Evolutionary conservation across 805 yeast genomes (phyloP), one percentile per base, ranked within the genome.

Genomic region (Teunomyces lycoperdinae): DNA sequence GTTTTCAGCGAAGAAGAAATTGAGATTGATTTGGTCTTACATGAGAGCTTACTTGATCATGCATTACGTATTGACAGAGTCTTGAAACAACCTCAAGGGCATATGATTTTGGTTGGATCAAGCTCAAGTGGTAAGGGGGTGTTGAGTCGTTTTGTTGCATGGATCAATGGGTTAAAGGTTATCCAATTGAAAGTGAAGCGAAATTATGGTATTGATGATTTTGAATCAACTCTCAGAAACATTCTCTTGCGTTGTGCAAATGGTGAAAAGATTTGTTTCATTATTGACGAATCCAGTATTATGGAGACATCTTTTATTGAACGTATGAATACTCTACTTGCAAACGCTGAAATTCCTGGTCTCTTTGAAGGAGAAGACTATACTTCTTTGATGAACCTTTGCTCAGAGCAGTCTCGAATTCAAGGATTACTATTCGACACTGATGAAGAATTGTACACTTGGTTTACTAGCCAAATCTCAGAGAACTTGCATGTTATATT

Each of bases 271-370:
- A 63, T 83, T 0, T 87, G 96, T 53, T 80, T 89, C 47, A 70
- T 91, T 16, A 75, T 92, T 14, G 96, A 89, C 55, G 97, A 92
- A 56, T 82, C 95, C 0, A 80, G 84, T 27, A 80, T 90, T 44
- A 56, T 83, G 36, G 91, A 88, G 30, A 74, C 95, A 0, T 73
- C 94, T 0, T 92, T 91, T 58, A 66, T 92, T 28, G 98, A 92
- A 63, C 71, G 96, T 51, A 89, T 92, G 94, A 92, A 92, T 57
- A 88, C 96, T 0, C 68, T 92, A n/a, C 73, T 92, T 33, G 97
- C 97, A 0, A 92, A 92, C 64, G 87, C 96, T 0, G 97, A 92
- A 58, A 77, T 90, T 33, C 97, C 97, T 0, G 97, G 96, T 3
- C 68, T 92, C 10, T 92, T 89, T 62, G 87, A 80, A 47, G 90